phyloP scores from a whole-genome alignment of 108 stramenopile genomes.

The Hondaea fermentalgiana region DNA sequence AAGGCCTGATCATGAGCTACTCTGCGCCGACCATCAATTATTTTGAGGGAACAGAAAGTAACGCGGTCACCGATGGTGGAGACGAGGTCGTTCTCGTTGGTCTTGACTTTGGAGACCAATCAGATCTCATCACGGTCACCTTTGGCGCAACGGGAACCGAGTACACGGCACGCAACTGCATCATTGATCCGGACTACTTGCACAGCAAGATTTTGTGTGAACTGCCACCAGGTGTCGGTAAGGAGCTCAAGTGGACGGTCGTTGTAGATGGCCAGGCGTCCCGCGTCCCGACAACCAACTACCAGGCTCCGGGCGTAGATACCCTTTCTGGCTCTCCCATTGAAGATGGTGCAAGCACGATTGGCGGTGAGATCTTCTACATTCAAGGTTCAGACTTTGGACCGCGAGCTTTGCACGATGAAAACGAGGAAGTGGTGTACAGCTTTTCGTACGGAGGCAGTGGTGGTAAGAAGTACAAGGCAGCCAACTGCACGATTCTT shows the following conservation, averaged over 20 bases:
- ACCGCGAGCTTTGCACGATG: neutral
- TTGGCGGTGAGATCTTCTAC: neutral
- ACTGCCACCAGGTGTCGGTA: conserved; percentile 17
- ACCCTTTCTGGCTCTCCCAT: neutral
- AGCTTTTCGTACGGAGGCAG: neutral
- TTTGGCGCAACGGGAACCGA: neutral
- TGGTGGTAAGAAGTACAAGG: neutral
- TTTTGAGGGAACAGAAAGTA: neutral
- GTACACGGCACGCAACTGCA: neutral
- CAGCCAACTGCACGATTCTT: neutral
- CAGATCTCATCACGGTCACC: neutral
- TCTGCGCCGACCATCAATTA: neutral
- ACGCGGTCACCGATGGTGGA: neutral
- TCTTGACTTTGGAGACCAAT: neutral
- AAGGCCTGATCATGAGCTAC: neutral
- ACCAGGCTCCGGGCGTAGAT: neutral
- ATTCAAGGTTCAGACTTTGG: neutral
- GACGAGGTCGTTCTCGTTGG: neutral
- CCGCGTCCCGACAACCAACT: neutral
- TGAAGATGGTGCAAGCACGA: neutral
- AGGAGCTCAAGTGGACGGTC: conserved; percentile 18
- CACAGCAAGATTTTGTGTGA: neutral
- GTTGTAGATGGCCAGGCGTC: conserved; percentile 20
- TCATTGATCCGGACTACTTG: neutral
- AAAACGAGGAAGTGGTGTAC: neutral